Evolutionary conservation across 352 stramenopile species (phyloP).

Genomic region (Globisporangium apiculatum): DNA sequence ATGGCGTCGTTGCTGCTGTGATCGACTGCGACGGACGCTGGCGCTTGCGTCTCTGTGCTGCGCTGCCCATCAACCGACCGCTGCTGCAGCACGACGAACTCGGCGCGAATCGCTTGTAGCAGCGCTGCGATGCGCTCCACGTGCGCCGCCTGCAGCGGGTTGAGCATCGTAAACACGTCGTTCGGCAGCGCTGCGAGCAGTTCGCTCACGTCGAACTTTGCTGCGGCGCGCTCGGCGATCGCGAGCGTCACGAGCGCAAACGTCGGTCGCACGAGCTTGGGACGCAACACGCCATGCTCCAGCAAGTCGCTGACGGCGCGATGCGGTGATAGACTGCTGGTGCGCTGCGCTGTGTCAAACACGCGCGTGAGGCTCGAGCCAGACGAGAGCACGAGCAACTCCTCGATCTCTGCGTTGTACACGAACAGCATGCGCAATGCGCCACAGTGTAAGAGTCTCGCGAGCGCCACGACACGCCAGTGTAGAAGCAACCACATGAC

Average conservation of each 20-base stretch:
- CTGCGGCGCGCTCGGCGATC: slow-evolving; percentile 13
- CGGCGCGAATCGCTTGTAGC: slow-evolving; percentile 23
- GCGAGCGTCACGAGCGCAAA: slow-evolving; percentile 26
- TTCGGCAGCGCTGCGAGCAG: slow-evolving; percentile 21
- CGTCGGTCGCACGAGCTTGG: slow-evolving; percentile 23
- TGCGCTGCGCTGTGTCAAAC: slow-evolving; percentile 4
- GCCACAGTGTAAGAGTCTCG: neutral
- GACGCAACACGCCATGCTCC: slow-evolving; percentile 2
- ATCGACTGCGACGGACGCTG: neutral
- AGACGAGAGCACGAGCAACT: slow-evolving; percentile 39
- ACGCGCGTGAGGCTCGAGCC: slow-evolving; percentile 25
- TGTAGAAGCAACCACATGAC: neutral
- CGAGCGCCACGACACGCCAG: neutral
- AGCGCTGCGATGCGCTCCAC: slow-evolving; percentile 19
- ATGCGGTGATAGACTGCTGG: neutral
- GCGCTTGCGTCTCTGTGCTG: neutral
- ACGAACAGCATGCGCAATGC: neutral
- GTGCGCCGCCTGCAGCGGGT: slow-evolving; percentile 25
- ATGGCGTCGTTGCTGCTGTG: slow-evolving; percentile 1
- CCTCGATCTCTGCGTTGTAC: slow-evolving; percentile 6
- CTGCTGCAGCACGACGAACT: slow-evolving; percentile 21
- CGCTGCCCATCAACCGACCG: neutral
- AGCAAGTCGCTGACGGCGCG: neutral
- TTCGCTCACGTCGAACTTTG: slow-evolving; percentile 23
- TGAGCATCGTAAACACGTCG: slow-evolving; percentile 38